Conservation (phyloP, 1,139 yeast genomes). For the Candida sojae region DNA sequence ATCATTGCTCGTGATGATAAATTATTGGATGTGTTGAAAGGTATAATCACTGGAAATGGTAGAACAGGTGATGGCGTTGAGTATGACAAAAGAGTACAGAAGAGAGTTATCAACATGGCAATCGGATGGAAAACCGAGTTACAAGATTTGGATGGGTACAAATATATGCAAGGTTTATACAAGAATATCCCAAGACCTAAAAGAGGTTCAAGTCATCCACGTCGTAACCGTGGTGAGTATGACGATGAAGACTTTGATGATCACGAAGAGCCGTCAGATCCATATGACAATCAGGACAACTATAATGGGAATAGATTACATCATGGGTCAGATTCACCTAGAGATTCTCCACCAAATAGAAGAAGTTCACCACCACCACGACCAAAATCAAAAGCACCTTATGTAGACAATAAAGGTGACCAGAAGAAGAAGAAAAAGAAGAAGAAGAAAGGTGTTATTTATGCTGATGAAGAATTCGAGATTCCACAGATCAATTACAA, state of each 20-base stretch:
- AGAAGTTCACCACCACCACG: slow-evolving; percentile 32
- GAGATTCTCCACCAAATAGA: slow-evolving; percentile 11
- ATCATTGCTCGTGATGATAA: slow-evolving; percentile 70
- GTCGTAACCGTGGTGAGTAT: not conserved
- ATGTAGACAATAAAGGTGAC: slow-evolving; percentile 11
- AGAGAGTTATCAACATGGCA: slow-evolving; percentile 51
- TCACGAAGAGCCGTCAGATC: slow-evolving; percentile 11
- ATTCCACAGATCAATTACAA: slow-evolving; percentile 71
- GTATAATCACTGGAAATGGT: slow-evolving; percentile 42
- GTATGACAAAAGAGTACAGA: slow-evolving; percentile 48
- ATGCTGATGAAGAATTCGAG: slow-evolving; percentile 57
- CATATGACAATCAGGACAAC: slow-evolving; percentile 30
- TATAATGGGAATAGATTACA: slow-evolving; percentile 13
- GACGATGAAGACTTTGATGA: slow-evolving; percentile 16
- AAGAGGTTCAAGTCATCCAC: slow-evolving; percentile 2
- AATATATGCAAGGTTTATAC: slow-evolving; percentile 51
- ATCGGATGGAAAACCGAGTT: slow-evolving; percentile 65
- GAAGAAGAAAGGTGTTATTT: slow-evolving; percentile 26
- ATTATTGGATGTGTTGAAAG: slow-evolving; percentile 64
- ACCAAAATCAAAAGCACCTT: slow-evolving; percentile 28
- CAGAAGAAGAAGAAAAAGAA: slow-evolving; percentile 20
- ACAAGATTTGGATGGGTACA: slow-evolving; percentile 50
- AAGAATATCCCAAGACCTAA: slow-evolving; percentile 28
- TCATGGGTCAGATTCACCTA: slow-evolving; percentile 19
- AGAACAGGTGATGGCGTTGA: slow-evolving; percentile 38